phyloP scores from a whole-genome alignment of 2,329 filamentous ascomycete genomes.

The Davidsoniella virescens region DNA sequence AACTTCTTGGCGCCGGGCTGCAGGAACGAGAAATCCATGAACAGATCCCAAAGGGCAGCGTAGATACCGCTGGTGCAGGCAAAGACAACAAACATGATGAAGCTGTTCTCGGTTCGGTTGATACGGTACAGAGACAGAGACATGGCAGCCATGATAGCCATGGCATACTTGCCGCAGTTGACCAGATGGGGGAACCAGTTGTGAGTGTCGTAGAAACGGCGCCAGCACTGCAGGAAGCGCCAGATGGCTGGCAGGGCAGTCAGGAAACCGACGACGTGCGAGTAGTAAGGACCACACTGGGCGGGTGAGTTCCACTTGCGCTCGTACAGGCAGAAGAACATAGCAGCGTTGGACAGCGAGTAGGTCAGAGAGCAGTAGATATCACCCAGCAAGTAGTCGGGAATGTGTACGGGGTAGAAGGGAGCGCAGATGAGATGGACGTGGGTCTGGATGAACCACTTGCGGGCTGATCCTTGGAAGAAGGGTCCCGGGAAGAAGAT shows the following conservation, averaged over 20 bases:
- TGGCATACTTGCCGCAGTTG: conserved; percentile 82
- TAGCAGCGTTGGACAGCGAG: conserved; percentile 54
- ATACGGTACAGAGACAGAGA: conserved; percentile 74
- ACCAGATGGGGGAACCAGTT: conserved; percentile 85
- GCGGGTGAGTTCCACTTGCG: conserved; percentile 54
- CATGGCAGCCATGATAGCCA: conserved; percentile 66
- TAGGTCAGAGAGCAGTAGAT: conserved; percentile 97
- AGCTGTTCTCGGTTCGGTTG: conserved; percentile 33
- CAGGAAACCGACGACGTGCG: conserved; percentile 73
- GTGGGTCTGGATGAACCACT: conserved; percentile 81
- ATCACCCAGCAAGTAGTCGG: conserved; percentile 93
- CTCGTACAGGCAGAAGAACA: conserved; percentile 93
- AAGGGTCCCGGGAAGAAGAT: conserved; percentile 62
- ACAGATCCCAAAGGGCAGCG: conserved; percentile 75
- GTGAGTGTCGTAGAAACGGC: conserved; percentile 72
- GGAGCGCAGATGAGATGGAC: conserved; percentile 75
- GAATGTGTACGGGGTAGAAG: conserved; percentile 84
- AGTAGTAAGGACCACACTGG: conserved; percentile 75
- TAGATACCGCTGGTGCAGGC: conserved; percentile 73
- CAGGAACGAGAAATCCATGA: conserved; percentile 91
- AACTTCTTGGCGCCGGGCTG: conserved; percentile 54
- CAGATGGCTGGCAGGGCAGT: conserved; percentile 69
- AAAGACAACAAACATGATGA: conserved; percentile 64
- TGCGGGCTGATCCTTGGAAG: conserved; percentile 59
- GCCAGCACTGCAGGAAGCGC: conserved; percentile 79